Percentiles rank a stretch among this genome's conserved stretches.
These are phyloP conservation scores for Kluyveromyces siamensis DNA, from an alignment of 805 yeast species.

Conservation along the genomic window DNA sequence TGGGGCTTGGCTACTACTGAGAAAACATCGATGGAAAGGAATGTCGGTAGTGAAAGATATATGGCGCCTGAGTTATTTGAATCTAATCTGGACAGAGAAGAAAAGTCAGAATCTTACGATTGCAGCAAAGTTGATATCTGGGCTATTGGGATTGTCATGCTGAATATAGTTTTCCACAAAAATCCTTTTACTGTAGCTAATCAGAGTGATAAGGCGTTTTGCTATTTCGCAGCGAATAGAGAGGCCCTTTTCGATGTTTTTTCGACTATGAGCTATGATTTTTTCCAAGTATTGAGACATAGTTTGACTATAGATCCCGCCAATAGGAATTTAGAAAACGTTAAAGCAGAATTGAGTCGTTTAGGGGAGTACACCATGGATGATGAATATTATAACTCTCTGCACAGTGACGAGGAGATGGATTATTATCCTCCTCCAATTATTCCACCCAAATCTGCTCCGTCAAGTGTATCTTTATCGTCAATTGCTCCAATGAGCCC, in stretches of 20 bases:
- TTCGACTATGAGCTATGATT: constrained; percentile 78
- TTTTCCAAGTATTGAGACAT: constrained; percentile 74
- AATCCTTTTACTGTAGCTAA: constrained; percentile 81
- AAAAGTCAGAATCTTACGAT: constrained; percentile 50
- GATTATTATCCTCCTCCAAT: constrained; percentile 1
- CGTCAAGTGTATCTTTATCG: constrained; percentile 4
- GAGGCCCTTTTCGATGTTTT: constrained; percentile 89
- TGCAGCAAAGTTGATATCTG: constrained; percentile 81
- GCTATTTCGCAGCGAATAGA: constrained; percentile 78
- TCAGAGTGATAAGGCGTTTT: constrained; percentile 69
- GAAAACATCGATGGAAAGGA: constrained; percentile 58
- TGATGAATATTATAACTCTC: constrained; percentile 48
- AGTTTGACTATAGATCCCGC: constrained; percentile 79
- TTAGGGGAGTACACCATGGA: constrained; percentile 73
- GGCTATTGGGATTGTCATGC: constrained; percentile 78
- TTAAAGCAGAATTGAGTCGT: constrained; percentile 51
- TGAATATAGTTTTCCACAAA: constrained; percentile 80
- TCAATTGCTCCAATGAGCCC: constrained; percentile 4
- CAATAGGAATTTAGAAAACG: constrained; percentile 58
- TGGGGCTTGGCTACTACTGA: constrained; percentile 62
- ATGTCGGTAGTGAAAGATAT: constrained; percentile 82
- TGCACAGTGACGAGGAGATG: constrained; percentile 34
- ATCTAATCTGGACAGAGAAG: constrained; percentile 27
- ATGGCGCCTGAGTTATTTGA: constrained; percentile 94
- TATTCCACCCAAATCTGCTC: constrained; percentile 8